Base-by-base conservation (phyloP, 1,284 basidiomycete species). In the Tetrapyrgos nigripes region DNA sequence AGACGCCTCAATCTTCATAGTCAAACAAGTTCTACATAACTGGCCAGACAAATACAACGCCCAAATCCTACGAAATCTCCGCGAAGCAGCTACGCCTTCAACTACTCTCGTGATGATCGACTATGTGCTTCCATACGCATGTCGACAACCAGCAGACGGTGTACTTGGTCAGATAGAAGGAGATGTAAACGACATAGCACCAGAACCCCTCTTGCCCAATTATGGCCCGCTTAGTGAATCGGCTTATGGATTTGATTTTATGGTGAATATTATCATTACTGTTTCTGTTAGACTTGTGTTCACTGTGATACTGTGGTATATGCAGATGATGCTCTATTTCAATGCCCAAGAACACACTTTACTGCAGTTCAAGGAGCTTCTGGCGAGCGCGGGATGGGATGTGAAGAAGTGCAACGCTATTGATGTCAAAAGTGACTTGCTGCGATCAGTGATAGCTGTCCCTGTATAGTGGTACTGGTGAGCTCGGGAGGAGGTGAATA, bases 81-180 rank as follows among this genome's bases (percentile, higher is more conserved):
- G 75, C 13, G 63, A 61, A n/a, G 75, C 70, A 9, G 73, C 76
- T 3, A 59, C 53, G 1, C 62, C 69, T 1, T 58, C 65, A 4
- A 75, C 74, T 0, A 73, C 67, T 40, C 71, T 80, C 2, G 24
- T 80, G 13, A 13, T 80, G 13, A 55, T 76, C 4, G 79, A 80
- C 29, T 69, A 59, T 27, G 60, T 77, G 19, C 57, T 73, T 4
- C 65, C 68, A 1, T 71, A 72, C 49, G 66, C 74, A 1, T 75
- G 72, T 50, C 68, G 65, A 21, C 66, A 67, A 26, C 54, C 65
- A 2, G 55, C 29, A 13, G 62, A 44, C 14, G 64, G 65, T 13
- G 53, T 55, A 4, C 51, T 55, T 11, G 47, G 59, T 6, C 55
- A 28, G 23, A 59, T 67, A 17, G 55, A 61, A 13, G 65, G 66